A percentile compares a stretch with the other conserved stretches of the same genome.
Conservation (phyloP, 768 basidiomycete species). For the Tylopilus rubrobrunneus region DNA sequence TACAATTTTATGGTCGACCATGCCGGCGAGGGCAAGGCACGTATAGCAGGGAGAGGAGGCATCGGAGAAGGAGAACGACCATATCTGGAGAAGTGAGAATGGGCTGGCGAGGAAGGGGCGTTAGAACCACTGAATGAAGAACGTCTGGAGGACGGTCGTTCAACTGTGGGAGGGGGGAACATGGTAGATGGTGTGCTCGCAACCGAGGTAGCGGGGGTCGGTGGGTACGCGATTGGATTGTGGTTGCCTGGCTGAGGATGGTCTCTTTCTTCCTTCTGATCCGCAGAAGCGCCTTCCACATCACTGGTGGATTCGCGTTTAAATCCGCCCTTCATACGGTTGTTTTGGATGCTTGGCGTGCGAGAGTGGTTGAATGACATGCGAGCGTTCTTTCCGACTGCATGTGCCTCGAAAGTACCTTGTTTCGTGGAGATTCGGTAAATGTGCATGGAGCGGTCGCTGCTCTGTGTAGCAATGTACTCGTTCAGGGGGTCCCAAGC, state of each 20-base stretch:
- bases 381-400: slow-evolving; percentile 83
- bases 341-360: slow-evolving; percentile 56
- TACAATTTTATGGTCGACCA: slow-evolving; percentile 81
- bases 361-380: slow-evolving; percentile 65
- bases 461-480: slow-evolving; percentile 96
- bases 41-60: slow-evolving; percentile 91
- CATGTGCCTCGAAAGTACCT: slow-evolving; percentile 84
- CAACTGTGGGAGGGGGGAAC: slow-evolving; percentile 45
- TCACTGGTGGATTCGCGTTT: slow-evolving; percentile 80
- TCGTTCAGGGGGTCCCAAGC: slow-evolving; percentile 98
- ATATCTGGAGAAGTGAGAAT: slow-evolving; percentile 56
- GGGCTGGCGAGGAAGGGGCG: slow-evolving; percentile 67
- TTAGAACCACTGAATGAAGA: slow-evolving; percentile 77
- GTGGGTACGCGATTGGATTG: slow-evolving; percentile 34
- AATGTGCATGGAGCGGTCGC: slow-evolving; percentile 94
- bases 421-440: slow-evolving; percentile 78
- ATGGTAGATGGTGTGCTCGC: slow-evolving; percentile 60
- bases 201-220: slow-evolving; percentile 68
- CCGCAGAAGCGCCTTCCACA: slow-evolving; percentile 60
- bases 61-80: slow-evolving; percentile 86
- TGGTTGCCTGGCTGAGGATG: slow-evolving; percentile 27
- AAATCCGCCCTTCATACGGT: slow-evolving; percentile 52
- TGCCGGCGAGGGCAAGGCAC: slow-evolving; percentile 56
- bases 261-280: slow-evolving; percentile 45
- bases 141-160: slow-evolving; percentile 57